Evolutionary conservation across 208 protist species (phyloP).

Genomic region (Naegleria fowleri): DNA sequence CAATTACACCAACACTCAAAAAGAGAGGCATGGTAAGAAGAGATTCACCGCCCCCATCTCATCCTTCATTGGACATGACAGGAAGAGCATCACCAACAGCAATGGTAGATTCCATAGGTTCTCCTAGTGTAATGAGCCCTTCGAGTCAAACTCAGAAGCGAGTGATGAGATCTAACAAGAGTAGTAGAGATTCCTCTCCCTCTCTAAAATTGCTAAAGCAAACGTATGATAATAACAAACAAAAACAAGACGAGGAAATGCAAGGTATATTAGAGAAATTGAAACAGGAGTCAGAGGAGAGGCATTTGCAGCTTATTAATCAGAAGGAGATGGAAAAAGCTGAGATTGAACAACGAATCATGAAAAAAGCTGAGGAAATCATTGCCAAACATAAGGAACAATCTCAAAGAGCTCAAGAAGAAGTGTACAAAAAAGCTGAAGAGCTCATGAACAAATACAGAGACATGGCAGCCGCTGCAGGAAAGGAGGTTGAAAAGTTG

Average conservation of each 20-base stretch:
- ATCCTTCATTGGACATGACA: too few species aligned
- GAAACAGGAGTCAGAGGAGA: not conserved
- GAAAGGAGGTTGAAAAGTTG: not conserved
- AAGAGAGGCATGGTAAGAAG: not conserved
- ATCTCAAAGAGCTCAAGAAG: conserved; percentile 7
- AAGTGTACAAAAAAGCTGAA: conserved; percentile 20
- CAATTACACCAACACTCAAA: not conserved
- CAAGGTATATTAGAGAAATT: not conserved
- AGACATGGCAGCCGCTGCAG: not conserved
- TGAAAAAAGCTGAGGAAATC: conserved; percentile 23
- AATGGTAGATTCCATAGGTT: too few species aligned
- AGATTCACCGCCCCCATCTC: not conserved
- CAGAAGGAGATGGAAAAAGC: not conserved
- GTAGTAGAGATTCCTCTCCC: not conserved
- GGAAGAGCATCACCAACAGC: too few species aligned
- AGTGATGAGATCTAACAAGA: not conserved
- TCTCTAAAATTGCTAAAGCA: not conserved
- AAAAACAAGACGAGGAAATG: not conserved
- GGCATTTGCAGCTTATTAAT: not conserved
- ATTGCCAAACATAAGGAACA: not conserved
- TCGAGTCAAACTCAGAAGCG: not conserved
- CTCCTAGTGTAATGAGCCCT: not conserved
- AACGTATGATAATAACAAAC: not conserved
- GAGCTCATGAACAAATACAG: conserved; percentile 7
- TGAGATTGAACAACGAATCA: not conserved